Evolutionary conservation across 2,329 filamentous ascomycete genomes (phyloP).

Genomic region (Reticulascus tulasneorum): DNA sequence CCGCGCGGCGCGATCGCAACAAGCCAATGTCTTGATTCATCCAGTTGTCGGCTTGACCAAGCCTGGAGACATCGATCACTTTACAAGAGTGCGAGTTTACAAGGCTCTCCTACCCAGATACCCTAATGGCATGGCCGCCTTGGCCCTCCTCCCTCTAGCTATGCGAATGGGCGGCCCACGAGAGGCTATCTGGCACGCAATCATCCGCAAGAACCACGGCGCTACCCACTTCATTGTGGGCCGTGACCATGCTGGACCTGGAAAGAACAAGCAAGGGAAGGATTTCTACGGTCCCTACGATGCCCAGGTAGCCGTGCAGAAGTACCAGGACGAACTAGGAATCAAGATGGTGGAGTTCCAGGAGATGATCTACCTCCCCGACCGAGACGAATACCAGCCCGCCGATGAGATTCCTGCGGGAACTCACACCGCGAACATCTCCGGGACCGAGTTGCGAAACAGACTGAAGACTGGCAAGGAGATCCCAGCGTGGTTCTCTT

Average conservation of each 20-base stretch:
- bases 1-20: conserved; percentile 88
- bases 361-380: conserved; percentile 98
- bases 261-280: conserved; percentile 94
- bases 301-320: conserved; percentile 91
- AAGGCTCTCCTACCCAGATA: conserved; percentile 94
- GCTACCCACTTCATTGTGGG: conserved; percentile 99
- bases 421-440: conserved; percentile 83
- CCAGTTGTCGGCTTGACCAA: conserved; percentile 98
- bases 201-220: conserved; percentile 99
- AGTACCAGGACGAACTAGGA: conserved; percentile 93
- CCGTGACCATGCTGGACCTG: conserved; percentile 94
- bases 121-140: conserved; percentile 97
- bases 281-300: conserved; percentile 99
- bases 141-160: conserved; percentile 89
- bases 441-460: conserved; percentile 83
- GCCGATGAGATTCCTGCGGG: conserved; percentile 84
- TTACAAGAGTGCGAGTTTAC: conserved; percentile 98
- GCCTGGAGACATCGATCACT: conserved; percentile 99
- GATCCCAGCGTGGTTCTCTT: conserved; percentile 99
- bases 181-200: conserved; percentile 99
- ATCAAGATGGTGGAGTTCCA: conserved; percentile 99
- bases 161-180: conserved; percentile 99
- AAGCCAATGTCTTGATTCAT: conserved; percentile 98
- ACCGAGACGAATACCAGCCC: conserved; percentile 93
- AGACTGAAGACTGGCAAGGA: conserved; percentile 87